Evolutionary conservation across 108 stramenopile species (phyloP).

Genomic region (Poteriospumella lacustris): DNA sequence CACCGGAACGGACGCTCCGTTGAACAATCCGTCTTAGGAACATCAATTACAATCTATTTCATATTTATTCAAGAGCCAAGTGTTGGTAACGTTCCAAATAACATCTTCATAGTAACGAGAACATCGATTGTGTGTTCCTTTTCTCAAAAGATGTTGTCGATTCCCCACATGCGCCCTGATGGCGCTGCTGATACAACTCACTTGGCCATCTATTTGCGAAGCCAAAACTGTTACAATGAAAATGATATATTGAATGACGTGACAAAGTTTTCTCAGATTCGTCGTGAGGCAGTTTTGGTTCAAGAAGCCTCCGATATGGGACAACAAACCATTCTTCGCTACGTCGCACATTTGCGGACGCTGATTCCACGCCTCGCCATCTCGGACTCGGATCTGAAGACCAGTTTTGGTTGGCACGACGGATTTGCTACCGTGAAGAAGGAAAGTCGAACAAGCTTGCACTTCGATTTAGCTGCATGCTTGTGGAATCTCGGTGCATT

Average conservation of each 20-base stretch:
- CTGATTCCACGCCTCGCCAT: neutral
- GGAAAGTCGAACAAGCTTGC: neutral
- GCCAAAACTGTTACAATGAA: neutral
- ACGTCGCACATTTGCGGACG: neutral
- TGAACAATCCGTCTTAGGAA: too few species aligned
- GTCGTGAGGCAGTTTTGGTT: neutral
- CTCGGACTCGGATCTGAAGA: neutral
- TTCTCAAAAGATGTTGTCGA: neutral
- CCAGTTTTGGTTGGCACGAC: neutral
- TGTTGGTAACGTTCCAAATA: too few species aligned
- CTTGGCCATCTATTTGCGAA: neutral
- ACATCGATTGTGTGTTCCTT: too few species aligned
- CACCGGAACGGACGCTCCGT: too few species aligned
- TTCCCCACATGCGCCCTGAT: neutral
- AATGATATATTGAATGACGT: neutral
- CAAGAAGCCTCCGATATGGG: neutral
- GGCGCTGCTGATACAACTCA: neutral
- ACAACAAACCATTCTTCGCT: neutral
- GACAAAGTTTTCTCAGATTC: neutral
- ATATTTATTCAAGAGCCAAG: too few species aligned
- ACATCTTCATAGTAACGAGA: too few species aligned
- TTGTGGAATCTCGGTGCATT: conserved; percentile 36
- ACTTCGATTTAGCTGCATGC: conserved; percentile 32
- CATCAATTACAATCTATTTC: too few species aligned
- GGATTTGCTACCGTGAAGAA: neutral